A percentile compares a stretch with the other conserved stretches of the same genome.
Evolutionary conservation across 345 rosid genomes (phyloP).

Genomic region (Alliaria petiolata): DNA sequence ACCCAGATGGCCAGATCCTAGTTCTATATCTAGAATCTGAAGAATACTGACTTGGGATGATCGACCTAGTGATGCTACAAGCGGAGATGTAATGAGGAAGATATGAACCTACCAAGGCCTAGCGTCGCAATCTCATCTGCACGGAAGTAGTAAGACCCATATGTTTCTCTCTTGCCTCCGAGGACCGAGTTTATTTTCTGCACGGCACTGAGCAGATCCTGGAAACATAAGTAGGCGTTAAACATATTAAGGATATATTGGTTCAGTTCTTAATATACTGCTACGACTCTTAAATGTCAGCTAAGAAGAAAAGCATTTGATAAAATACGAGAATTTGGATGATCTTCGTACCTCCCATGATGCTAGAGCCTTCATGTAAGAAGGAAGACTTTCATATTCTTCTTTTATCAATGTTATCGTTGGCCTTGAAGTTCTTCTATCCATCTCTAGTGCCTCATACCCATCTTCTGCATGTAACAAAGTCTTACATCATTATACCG

Average conservation of each 20-base stretch:
- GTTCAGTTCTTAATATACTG: neutral
- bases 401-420: slow-evolving; percentile 42
- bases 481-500: neutral
- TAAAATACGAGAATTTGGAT: neutral
- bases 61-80: neutral
- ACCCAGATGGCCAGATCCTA: neutral
- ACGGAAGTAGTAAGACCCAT: slow-evolving; percentile 41
- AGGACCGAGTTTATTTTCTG: slow-evolving; percentile 62
- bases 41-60: neutral
- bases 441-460: slow-evolving; percentile 21
- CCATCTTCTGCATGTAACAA: slow-evolving; percentile 25
- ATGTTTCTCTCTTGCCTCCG: slow-evolving; percentile 39
- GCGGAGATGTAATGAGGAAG: neutral
- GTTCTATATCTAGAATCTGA: neutral
- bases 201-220: slow-evolving; percentile 73
- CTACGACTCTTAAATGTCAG: neutral
- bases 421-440: slow-evolving; percentile 21
- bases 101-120: slow-evolving; percentile 48
- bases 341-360: slow-evolving; percentile 78
- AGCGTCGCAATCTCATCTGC: slow-evolving; percentile 69
- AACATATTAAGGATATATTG: neutral
- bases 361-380: slow-evolving; percentile 62
- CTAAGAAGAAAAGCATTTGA: neutral
- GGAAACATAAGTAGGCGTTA: slow-evolving; percentile 11
- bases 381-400: slow-evolving; percentile 67